Base-by-base conservation (phyloP, 176 grass and related monocot species). In the Metroxylon sagu region DNA sequence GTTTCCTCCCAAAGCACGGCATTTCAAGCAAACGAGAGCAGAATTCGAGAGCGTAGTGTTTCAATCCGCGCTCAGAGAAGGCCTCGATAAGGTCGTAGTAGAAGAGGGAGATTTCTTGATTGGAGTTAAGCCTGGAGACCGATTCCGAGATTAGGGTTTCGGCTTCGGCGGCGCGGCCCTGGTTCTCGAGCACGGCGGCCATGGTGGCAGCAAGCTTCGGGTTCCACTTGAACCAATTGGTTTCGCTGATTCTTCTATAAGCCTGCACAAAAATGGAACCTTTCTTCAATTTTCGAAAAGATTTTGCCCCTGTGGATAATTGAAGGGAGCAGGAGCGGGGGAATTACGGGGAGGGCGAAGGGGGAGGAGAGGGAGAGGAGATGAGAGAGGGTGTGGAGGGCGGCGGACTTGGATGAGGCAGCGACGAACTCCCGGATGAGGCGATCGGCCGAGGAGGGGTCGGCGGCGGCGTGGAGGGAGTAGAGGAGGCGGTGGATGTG, bases 211-310 rank as follows among this genome's bases (percentile, higher is more conserved):
- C 73, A 19, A 84, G 82, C 66, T 78, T 88, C 4, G 81, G 78
- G 48, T 78, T 88, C 87, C 93, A 88, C 25, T 79, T 80, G 75
- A 85, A 97, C 93, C 93, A 97, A 49, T 61, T 52, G 0, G 84
- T 77, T 73, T 79, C 77, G 6, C 77, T 89, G 49, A 97, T 78
- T 29, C 76, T 79, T 16, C 77, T 67, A 66, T 91, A 97, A 57
- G 85, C 71, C 93, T 91, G 67, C 54, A 70, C 49, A 21, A 73
- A 35, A 5, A 43, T 70, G 53, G 3, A 43, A 43, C 8, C 1
- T 43, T 43, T 43, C 35, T 14, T 43, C 35, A 43, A 43, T 43
- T 43, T 8, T 43, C 35, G 8, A 43, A 39, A 43, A 43, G 2
- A 43, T 43, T 10, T 43, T 43, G 35, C 14, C 2, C 10, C 35